phyloP scores from a whole-genome alignment of 2,329 filamentous ascomycete genomes.

The Tympanopsis confertula region DNA sequence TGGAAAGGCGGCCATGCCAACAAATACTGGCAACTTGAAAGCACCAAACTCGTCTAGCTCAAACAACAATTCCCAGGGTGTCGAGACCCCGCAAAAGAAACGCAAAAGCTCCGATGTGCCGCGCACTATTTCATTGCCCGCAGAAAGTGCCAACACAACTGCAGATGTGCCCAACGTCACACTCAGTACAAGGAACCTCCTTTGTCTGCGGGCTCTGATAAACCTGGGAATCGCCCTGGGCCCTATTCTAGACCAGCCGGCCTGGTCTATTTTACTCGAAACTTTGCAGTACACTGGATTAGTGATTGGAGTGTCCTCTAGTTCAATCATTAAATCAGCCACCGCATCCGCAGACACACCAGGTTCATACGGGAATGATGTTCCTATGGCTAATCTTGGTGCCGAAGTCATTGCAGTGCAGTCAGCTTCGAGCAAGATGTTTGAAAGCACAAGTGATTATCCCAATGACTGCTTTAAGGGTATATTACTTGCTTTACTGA shows the following conservation, averaged over 20 bases:
- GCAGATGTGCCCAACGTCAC: slow-evolving; percentile 43
- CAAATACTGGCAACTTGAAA: slow-evolving; percentile 17
- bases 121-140: slow-evolving; percentile 41
- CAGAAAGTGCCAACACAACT: slow-evolving; percentile 53
- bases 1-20: slow-evolving; percentile 81
- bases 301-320: slow-evolving; percentile 36
- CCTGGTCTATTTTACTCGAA: slow-evolving; percentile 86
- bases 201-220: slow-evolving; percentile 82
- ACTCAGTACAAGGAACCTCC: slow-evolving; percentile 76
- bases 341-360: slow-evolving; percentile 28
- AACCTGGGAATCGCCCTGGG: slow-evolving; percentile 92
- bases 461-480: slow-evolving; percentile 71
- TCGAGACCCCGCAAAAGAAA: slow-evolving; percentile 1
- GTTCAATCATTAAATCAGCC: slow-evolving; percentile 33
- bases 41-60: not conserved
- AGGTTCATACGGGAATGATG: slow-evolving; percentile 36
- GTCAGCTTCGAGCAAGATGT: slow-evolving; percentile 70
- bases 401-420: slow-evolving; percentile 81
- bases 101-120: slow-evolving; percentile 38
- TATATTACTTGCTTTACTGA: slow-evolving; percentile 65
- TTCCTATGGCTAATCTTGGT: slow-evolving; percentile 55
- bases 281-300: slow-evolving; percentile 88
- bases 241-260: slow-evolving; percentile 62
- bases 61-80: slow-evolving; percentile 4
- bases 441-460: slow-evolving; percentile 88